These are phyloP conservation scores for Xanthoconium separans DNA, from an alignment of 1,284 basidiomycete genomes.

Conservation along the genomic window DNA sequence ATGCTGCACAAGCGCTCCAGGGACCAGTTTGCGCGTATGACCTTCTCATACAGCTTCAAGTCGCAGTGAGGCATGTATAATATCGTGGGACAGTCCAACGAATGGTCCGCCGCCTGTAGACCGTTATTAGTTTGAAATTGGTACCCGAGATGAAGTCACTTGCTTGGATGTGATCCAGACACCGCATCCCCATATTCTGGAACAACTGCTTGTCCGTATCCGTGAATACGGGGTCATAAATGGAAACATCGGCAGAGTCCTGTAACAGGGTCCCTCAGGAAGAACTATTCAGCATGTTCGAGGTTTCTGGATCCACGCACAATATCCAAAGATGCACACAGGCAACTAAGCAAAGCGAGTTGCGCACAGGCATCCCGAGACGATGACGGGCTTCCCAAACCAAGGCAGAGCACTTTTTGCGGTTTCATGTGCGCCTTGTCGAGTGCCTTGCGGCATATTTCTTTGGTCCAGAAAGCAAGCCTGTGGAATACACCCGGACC, in stretches of 20 bases:
- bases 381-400: slow-evolving; percentile 63
- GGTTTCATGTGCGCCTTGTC: slow-evolving; percentile 18
- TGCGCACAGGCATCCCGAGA: slow-evolving; percentile 64
- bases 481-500: slow-evolving; percentile 2
- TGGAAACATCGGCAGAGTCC: slow-evolving; percentile 47
- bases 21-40: slow-evolving; percentile 63
- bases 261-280: slow-evolving; percentile 26
- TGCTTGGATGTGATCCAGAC: slow-evolving; percentile 53
- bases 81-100: slow-evolving; percentile 48
- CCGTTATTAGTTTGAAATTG: slow-evolving; percentile 9
- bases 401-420: slow-evolving; percentile 55
- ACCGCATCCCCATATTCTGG: slow-evolving; percentile 45
- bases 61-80: slow-evolving; percentile 80
- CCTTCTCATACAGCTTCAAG: slow-evolving; percentile 61
- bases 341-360: slow-evolving; percentile 59
- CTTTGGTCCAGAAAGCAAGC: slow-evolving; percentile 24
- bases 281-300: not conserved
- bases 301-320: slow-evolving; percentile 43
- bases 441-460: slow-evolving; percentile 36
- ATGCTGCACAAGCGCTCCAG: slow-evolving; percentile 36
- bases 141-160: slow-evolving; percentile 8
- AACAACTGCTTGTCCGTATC: slow-evolving; percentile 55
- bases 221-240: slow-evolving; percentile 73
- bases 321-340: slow-evolving; percentile 51
- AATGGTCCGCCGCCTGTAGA: slow-evolving; percentile 38